Conservation (phyloP, 495 filamentous ascomycete genomes). For the Neurospora sp. region DNA sequence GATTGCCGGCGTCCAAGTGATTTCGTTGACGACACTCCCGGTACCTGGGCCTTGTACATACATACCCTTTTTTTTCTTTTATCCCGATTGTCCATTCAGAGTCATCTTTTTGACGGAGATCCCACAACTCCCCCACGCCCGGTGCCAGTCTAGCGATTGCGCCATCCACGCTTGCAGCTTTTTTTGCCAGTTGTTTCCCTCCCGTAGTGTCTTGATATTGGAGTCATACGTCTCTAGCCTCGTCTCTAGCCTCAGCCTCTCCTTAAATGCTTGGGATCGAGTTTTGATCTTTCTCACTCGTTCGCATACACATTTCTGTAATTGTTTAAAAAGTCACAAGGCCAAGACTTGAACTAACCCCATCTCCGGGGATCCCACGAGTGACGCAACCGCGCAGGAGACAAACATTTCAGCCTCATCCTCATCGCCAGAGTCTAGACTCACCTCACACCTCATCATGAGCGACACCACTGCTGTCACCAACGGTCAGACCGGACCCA, state of each 20-base stretch:
- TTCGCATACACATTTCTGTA: neutral
- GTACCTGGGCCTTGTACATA: neutral
- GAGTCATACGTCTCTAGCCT: neutral
- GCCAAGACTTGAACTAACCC: neutral
- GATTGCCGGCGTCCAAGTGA: constrained; percentile 16
- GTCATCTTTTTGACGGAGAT: neutral
- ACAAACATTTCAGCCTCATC: neutral
- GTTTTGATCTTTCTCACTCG: neutral
- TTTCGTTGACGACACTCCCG: neutral
- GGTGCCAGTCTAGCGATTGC: constrained; percentile 13
- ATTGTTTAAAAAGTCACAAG: neutral
- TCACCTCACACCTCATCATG: constrained; percentile 1
- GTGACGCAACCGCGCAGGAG: neutral
- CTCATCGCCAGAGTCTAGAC: neutral
- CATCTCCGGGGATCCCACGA: neutral
- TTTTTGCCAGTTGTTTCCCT: neutral
- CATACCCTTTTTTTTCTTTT: no score
- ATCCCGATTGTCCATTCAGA: neutral
- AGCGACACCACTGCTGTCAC: constrained; percentile 6
- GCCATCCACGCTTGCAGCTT: constrained; percentile 23
- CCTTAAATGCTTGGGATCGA: neutral
- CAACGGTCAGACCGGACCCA: constrained; percentile 11
- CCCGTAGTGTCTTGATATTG: neutral
- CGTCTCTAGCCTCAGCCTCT: neutral
- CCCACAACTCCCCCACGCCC: neutral